A percentile compares a stretch with the other conserved stretches of the same genome.
phyloP scores from a whole-genome alignment of 345 rosid species.

The Xanthoceras sorbifolium region DNA sequence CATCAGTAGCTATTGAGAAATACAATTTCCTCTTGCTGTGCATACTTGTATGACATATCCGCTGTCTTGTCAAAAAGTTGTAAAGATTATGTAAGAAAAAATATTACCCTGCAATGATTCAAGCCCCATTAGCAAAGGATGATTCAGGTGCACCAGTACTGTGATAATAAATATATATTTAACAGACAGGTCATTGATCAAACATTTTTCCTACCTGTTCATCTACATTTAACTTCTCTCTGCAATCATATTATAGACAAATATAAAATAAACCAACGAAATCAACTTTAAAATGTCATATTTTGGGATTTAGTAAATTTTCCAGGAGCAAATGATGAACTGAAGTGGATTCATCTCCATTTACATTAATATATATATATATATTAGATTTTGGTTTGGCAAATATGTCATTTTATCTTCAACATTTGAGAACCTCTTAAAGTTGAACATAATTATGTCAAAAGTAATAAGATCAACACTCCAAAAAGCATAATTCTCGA shows the following conservation, averaged over 20 bases:
- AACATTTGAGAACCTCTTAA: neutral
- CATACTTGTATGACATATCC: slow-evolving; percentile 7
- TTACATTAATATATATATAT: no score
- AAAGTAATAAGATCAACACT: neutral
- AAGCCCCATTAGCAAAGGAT: neutral
- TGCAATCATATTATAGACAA: neutral
- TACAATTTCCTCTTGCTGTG: neutral
- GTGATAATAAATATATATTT: neutral
- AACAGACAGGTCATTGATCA: neutral
- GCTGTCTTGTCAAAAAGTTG: slow-evolving; percentile 11
- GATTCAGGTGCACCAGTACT: neutral
- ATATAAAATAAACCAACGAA: neutral
- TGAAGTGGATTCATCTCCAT: neutral
- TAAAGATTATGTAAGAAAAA: slow-evolving; percentile 2
- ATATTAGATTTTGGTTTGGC: neutral
- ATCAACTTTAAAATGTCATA: neutral
- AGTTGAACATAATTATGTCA: neutral
- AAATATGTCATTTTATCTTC: neutral
- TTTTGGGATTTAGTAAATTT: neutral
- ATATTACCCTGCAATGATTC: slow-evolving; percentile 23
- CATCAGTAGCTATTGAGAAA: neutral
- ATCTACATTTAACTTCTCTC: neutral
- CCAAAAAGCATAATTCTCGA: neutral
- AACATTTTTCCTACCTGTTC: neutral
- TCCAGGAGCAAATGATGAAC: neutral